Evolutionary conservation across 1,139 yeast genomes (phyloP).

Genomic region (Geotrichum siamense): DNA sequence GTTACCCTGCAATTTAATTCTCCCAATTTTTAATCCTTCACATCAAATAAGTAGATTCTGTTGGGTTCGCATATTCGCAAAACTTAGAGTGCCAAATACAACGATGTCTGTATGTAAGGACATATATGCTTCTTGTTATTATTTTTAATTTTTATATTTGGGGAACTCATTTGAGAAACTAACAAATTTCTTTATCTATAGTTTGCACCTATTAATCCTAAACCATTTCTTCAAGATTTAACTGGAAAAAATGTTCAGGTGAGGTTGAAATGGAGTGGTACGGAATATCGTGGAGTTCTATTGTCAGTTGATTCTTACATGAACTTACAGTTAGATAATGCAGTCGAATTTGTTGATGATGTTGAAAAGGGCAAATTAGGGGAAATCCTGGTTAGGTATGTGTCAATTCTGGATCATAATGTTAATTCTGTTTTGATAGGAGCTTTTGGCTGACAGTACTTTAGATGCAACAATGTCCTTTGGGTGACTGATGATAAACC

Average conservation of each 20-base stretch:
- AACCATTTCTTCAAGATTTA: constrained; percentile 76
- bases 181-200: constrained; percentile 20
- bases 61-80: no score
- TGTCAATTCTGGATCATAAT: neutral
- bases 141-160: constrained; percentile 1
- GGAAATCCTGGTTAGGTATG: constrained; percentile 71
- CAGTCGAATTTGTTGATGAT: constrained; percentile 54
- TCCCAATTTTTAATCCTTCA: no score
- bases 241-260: constrained; percentile 67
- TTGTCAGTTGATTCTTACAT: constrained; percentile 86
- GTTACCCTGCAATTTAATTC: no score
- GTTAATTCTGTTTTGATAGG: no score
- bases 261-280: constrained; percentile 84
- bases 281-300: constrained; percentile 82
- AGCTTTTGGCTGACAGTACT: constrained; percentile 9
- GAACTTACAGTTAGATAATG: constrained; percentile 72
- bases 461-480: constrained; percentile 40
- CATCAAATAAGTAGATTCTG: no score
- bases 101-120: no score
- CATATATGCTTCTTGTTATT: constrained; percentile 7
- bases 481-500: constrained; percentile 34
- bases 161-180: neutral
- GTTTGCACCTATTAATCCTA: constrained; percentile 81
- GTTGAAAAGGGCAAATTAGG: constrained; percentile 57
- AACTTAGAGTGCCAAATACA: no score